Base-by-base conservation (phyloP, 805 yeast genomes). In the Saccharomycopsis fibuligera region DNA sequence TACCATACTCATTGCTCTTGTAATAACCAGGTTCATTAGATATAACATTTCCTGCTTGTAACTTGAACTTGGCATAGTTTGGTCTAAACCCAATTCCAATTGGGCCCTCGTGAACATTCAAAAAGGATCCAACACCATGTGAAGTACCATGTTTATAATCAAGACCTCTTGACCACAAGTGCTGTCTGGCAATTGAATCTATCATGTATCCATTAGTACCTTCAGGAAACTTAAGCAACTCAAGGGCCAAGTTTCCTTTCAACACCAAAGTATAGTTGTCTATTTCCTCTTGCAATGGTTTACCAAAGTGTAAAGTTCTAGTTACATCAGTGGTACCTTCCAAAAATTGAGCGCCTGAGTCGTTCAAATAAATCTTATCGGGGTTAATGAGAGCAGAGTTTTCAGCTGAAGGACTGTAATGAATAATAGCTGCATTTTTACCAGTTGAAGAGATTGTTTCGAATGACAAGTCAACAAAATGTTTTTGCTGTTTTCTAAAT, bases 321-420 rank as follows among this genome's bases (percentile, higher is more conserved):
- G 99, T 93, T 24, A 91, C 87, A 62, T 93, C 99, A 0, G 99
- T 93, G 0, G 99, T 93, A 9, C 99, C 99, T 60, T 90, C 96
- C 21, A 83, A 63, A 60, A 78, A 91, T 59, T 93, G 99, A 0
- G 93, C 86, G 3, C 99, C 99, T 2, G 96, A 79, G 63, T 93
- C 99, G 51, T 86, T 70, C 54, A 93, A 69, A 57, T 83, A 89
- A 1, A 89, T 75, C 49, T 82, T 76, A 19, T 74, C 64, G 6
- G 83, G 81, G 58, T 85, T 82, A 50, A 93, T 78, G 49, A 74
- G 63, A 1, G 83, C 68, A 47, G 77, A 74, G 17, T 75, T 70
- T 10, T 75, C 81, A 27, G 67, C 67, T 0, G 81, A 73, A 27
- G 95, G 95, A 0, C 83, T 73, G 60, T 86, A 86, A 59, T 86